Evolutionary conservation across 148 eudicot species (phyloP), one percentile per base, ranked within the genome.

Genomic region (Amaranthus cruentus): DNA sequence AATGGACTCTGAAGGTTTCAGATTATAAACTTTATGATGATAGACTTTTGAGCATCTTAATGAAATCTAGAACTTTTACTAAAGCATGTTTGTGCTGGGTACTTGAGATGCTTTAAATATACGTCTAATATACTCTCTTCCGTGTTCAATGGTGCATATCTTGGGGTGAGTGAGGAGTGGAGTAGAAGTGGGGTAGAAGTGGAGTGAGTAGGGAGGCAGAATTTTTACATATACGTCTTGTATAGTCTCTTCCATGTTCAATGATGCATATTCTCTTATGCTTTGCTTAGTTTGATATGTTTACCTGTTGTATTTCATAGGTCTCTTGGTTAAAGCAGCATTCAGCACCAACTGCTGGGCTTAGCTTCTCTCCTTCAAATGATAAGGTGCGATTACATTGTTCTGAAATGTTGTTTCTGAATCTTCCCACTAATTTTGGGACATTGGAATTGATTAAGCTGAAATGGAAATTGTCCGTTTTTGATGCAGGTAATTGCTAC

Each of bases 311-410:
- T 66, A 49, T 66, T 63, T 69, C 50, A 47, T 87, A 95, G 98
- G 90, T 85, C 68, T 95, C 98, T 76, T 95, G 98, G 98, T 74
- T 85, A 81, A 95, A 90, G 88, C 98, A 95, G 85, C 97, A 95
- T 82, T 90, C 98, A 58, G 98, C 98, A 42, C 98, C 98, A 66
- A 87, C 92, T 49, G 81, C 92, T 81, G 98, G 93, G 55, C 83
- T 95, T 78, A 82, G 98, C 80, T 95, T 91, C 79, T 91, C 93
- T 66, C 98, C 98, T 73, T 83, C 96, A 65, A 90, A 91, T 83
- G 98, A 95, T 68, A 95, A 95, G 98, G 98, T 91, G 54, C 63
- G 58, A 73, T 68, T 67, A 61, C 48, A 28, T 28, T 48, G 12
- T 63, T 71, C n/a, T 52, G 11, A n/a, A 65, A 9, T 65, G 49